Conservation (phyloP, 495 filamentous ascomycete genomes). For the Durotheca rogersii region DNA sequence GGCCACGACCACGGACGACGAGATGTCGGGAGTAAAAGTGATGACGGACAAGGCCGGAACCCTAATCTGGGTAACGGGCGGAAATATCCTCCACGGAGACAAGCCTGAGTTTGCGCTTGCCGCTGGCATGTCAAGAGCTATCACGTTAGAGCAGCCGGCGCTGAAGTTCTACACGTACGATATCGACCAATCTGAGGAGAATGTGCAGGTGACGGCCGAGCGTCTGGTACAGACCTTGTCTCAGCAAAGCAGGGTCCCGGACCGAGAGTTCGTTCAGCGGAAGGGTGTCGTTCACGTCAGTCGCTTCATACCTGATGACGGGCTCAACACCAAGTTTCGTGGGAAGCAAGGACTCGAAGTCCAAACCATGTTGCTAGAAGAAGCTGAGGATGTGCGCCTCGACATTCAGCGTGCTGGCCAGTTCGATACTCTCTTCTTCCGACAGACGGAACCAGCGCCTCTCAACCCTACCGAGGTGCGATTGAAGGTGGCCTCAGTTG, state of each 20-base stretch:
- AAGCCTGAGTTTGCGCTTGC: conserved; percentile 34
- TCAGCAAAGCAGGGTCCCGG: too few species aligned
- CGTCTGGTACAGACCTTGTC: too few species aligned
- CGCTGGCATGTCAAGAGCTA: conserved; percentile 37
- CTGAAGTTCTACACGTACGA: conserved; percentile 33
- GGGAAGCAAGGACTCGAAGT: neutral
- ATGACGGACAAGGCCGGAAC: neutral
- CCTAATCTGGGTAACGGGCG: neutral
- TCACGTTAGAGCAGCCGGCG: conserved; percentile 43
- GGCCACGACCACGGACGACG: neutral
- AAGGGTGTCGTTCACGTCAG: conserved; percentile 36
- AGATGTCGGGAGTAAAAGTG: neutral
- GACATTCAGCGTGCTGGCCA: conserved; percentile 22
- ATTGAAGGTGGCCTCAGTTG: conserved; percentile 40
- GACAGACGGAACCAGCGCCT: conserved; percentile 4
- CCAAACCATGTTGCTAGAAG: conserved; percentile 3
- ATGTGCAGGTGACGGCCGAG: too few species aligned
- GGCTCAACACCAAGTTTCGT: conserved; percentile 4
- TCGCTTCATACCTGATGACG: conserved; percentile 30
- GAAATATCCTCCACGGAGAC: neutral
- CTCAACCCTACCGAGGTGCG: conserved; percentile 11
- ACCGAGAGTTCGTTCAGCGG: conserved; percentile 36
- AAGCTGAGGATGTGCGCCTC: conserved; percentile 13
- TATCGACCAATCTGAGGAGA: too few species aligned
- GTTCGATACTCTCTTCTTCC: conserved; percentile 30